Conservation (phyloP, 169 alveolate genomes). For the Condylostoma magnum region DNA sequence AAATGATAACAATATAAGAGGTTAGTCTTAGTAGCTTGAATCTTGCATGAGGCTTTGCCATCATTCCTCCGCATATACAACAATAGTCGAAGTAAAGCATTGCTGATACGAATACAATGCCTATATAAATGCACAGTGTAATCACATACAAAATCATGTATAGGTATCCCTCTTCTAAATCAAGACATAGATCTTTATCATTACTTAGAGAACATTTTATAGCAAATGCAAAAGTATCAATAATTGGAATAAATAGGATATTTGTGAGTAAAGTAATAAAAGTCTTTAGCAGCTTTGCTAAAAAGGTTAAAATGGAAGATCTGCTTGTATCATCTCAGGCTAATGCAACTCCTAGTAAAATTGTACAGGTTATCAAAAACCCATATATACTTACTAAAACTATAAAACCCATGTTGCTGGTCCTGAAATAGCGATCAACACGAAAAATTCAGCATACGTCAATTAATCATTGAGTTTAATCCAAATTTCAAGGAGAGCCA, state of each 20-base stretch:
- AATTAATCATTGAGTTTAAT: conserved; percentile 17
- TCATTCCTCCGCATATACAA: conserved; percentile 8
- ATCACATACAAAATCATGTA: conserved; percentile 1
- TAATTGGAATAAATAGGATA: neutral
- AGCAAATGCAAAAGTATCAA: conserved; percentile 19
- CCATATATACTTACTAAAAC: neutral
- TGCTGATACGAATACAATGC: neutral
- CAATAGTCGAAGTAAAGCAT: conserved; percentile 13
- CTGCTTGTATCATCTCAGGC: neutral
- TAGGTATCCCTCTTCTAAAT: conserved; percentile 8
- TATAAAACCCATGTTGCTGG: neutral
- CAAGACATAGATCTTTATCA: conserved; percentile 3
- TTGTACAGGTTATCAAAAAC: neutral
- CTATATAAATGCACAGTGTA: neutral
- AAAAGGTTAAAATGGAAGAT: neutral
- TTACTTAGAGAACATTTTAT: conserved; percentile 1
- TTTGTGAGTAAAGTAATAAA: conserved; percentile 4
- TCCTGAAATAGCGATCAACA: conserved; percentile 19
- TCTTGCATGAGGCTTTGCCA: conserved; percentile 14
- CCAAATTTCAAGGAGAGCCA: conserved; percentile 5
- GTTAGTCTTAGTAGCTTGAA: neutral
- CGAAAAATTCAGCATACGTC: conserved; percentile 32
- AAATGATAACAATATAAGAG: conserved; percentile 7
- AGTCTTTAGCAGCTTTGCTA: neutral
- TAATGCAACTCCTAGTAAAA: neutral